phyloP scores from a whole-genome alignment of 2,329 filamentous ascomycete species.

The Monosporascus sp. region DNA sequence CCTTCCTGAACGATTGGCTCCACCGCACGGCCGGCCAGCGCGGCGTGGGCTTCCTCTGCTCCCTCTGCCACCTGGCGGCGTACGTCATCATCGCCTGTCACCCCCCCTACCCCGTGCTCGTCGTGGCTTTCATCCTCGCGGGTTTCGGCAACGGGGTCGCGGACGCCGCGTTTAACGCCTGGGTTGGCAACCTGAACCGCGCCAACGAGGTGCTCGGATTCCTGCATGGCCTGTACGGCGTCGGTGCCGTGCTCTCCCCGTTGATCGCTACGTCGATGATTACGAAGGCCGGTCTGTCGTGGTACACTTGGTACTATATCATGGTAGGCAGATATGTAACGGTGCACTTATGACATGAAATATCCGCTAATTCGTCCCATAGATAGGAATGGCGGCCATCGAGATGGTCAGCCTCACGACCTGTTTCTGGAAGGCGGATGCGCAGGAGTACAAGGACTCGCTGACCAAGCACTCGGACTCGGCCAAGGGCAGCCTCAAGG shows the following conservation, averaged over 20 bases:
- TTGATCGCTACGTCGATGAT: conserved; percentile 67
- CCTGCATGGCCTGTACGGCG: conserved; percentile 62
- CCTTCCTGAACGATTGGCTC: conserved; percentile 37
- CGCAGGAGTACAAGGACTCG: conserved; percentile 43
- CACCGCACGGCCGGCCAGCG: conserved; percentile 51
- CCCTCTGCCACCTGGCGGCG: conserved; percentile 55
- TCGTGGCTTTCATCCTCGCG: conserved; percentile 59
- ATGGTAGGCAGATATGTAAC: conserved; percentile 47
- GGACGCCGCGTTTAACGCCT: conserved; percentile 51
- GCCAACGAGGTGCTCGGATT: conserved; percentile 66
- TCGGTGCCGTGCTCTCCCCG: conserved; percentile 64
- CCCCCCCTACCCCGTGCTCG: conserved; percentile 62
- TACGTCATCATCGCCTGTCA: conserved; percentile 60
- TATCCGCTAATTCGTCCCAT: conserved; percentile 8
- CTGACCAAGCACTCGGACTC: conserved; percentile 19
- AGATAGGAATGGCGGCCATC: conserved; percentile 48
- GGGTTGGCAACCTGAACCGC: conserved; percentile 59
- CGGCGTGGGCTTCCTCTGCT: conserved; percentile 58
- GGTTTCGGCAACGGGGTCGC: conserved; percentile 66
- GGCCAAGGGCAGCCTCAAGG: conserved; percentile 26
- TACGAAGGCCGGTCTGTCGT: conserved; percentile 52
- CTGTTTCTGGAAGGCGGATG: conserved; percentile 56
- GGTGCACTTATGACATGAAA: too few relatives aligned
- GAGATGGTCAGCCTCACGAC: conserved; percentile 44
- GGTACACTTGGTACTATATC: conserved; percentile 71